Conservation (phyloP, 345 rosid genomes). For the Excoecaria agallocha region DNA sequence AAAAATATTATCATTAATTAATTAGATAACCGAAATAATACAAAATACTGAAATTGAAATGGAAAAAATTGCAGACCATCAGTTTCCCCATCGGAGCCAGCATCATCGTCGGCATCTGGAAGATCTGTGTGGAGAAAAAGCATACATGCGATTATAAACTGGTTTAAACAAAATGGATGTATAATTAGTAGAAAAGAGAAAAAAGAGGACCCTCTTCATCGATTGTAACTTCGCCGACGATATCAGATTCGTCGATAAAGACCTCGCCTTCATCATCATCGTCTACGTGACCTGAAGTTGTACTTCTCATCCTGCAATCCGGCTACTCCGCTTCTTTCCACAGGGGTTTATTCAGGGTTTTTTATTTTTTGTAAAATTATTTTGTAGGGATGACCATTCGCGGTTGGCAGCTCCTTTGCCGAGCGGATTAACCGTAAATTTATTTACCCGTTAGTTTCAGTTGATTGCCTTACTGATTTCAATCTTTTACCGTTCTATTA, state of each 20-base stretch:
- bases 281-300: conserved; percentile 9
- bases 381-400: too few relatives aligned
- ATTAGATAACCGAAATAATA: neutral
- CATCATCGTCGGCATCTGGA: conserved; percentile 66
- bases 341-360: neutral
- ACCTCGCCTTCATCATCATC: conserved; percentile 32
- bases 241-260: conserved; percentile 73
- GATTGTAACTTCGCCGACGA: conserved; percentile 57
- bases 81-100: conserved; percentile 33
- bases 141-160: neutral
- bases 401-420: too few relatives aligned
- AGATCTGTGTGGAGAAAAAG: conserved; percentile 26
- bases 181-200: neutral
- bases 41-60: neutral
- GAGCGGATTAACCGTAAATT: too few relatives aligned
- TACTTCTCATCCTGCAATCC: conserved; percentile 1
- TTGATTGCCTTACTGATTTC: too few relatives aligned
- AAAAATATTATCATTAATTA: neutral
- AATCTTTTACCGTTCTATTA: too few relatives aligned
- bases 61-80: conserved; percentile 16
- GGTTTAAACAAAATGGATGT: neutral
- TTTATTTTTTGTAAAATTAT: too few relatives aligned
- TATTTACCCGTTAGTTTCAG: too few relatives aligned
- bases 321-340: neutral
- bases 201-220: conserved; percentile 67